Percentiles rank a stretch among this genome's conserved stretches.
These are phyloP conservation scores for Neltuma alba DNA, from an alignment of 306 rosid species.

Conservation along the genomic window DNA sequence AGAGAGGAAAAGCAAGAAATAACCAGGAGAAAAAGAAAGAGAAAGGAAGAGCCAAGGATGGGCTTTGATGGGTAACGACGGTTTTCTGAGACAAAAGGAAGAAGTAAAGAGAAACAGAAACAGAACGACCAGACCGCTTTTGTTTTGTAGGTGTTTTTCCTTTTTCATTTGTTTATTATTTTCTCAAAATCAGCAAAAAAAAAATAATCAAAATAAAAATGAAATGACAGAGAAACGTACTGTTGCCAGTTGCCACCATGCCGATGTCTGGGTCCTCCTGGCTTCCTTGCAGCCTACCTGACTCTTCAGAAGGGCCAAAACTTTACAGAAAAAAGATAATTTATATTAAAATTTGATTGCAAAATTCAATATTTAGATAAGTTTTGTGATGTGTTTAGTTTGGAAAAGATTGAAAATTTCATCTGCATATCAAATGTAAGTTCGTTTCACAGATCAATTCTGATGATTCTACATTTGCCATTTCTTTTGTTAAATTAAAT, in stretches of 20 bases:
- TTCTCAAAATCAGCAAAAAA: slow-evolving; percentile 23
- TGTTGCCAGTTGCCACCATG: slow-evolving; percentile 10
- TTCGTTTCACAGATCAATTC: background rate
- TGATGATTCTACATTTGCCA: background rate
- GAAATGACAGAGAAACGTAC: background rate
- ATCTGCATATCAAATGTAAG: background rate
- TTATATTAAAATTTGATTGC: too few relatives aligned
- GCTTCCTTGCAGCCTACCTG: background rate
- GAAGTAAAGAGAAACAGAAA: slow-evolving; percentile 28
- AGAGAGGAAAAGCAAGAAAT: background rate
- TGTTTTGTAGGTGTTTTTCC: slow-evolving; percentile 20
- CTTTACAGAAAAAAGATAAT: background rate
- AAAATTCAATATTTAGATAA: too few relatives aligned
- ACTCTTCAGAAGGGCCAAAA: background rate
- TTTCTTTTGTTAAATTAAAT: background rate
- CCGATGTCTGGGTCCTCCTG: background rate
- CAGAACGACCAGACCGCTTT: slow-evolving; percentile 29
- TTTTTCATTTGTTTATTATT: slow-evolving; percentile 29
- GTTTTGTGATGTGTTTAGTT: too few relatives aligned
- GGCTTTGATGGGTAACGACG: slow-evolving; percentile 31
- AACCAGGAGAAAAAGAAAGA: background rate
- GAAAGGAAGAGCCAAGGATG: background rate
- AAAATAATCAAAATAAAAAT: background rate
- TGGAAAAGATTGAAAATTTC: background rate
- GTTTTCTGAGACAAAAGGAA: slow-evolving; percentile 36